Base-by-base conservation (phyloP, 164 flowering plant genomes). In the Magnolia changhungtana region DNA sequence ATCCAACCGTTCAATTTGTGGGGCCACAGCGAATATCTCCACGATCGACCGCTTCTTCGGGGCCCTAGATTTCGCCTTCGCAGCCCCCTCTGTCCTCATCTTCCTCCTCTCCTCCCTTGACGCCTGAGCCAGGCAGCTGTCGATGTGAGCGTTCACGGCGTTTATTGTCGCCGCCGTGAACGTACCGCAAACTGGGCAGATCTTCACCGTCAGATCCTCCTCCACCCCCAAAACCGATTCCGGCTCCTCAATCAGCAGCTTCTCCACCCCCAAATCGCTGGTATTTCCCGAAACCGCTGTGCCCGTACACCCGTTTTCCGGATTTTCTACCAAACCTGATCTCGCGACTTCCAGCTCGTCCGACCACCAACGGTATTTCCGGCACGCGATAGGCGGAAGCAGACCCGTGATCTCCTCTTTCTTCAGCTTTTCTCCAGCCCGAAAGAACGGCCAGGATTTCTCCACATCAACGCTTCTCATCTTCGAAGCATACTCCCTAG, bases 41-140 rank as follows among this genome's bases (percentile, higher is more conserved):
- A 84, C 79, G 71, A 91, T 89, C 0, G 92, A 91, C 68, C 91
- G 81, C 80, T 88, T 91, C 85, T 89, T 89, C 1, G 85, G 84
- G 18, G 80, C 59, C 72, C 75, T 84, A 1, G 75, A 50, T 74
- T 83, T 85, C 3, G 74, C 69, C 79, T 75, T 83, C 27, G 71
- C 72, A 37, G 45, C 45, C 7, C 45, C 45, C 67, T 71, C 31
- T 52, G 24, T 63, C 31, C 52, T 79, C 82, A 75, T 77, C 75
- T 61, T 79, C 72, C 79, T 66, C 71, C 70, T 51, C 61, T 78
- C 84, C 59, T 75, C 75, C 64, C 51, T 50, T 18, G 86, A 73
- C 2, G 78, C 79, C 65, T 80, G 75, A 11, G 81, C 80, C 1
- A 82, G 80, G 67, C 86, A 85, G 59, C 79, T 61, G 50, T 82